These are phyloP conservation scores for Petunia axillaris DNA, from an alignment of 257 asterid species.

Conservation along the genomic window DNA sequence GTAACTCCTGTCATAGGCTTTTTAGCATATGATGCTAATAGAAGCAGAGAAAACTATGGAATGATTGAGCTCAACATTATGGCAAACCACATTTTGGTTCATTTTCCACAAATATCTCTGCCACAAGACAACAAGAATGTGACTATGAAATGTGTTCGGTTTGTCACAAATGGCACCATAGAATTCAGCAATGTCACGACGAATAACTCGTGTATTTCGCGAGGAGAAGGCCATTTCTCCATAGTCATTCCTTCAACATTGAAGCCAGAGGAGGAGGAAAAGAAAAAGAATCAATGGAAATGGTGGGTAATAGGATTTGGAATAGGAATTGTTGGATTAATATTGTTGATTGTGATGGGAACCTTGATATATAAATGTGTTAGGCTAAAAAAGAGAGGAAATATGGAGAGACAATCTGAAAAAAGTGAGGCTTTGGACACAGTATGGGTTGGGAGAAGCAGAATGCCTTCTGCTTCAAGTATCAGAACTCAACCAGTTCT, in stretches of 20 bases:
- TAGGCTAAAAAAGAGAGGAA: constrained; percentile 36
- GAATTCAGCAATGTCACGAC: constrained; percentile 52
- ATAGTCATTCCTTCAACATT: constrained; percentile 49
- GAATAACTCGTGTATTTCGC: constrained; percentile 43
- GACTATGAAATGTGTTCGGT: constrained; percentile 54
- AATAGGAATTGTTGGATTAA: constrained; percentile 50
- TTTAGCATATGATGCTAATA: constrained; percentile 52
- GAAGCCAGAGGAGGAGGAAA: background rate
- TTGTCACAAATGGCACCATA: constrained; percentile 46
- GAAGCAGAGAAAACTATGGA: constrained; percentile 23
- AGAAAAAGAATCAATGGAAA: constrained; percentile 33
- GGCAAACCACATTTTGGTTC: constrained; percentile 47
- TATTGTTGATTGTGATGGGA: constrained; percentile 38
- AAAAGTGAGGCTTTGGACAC: constrained; percentile 62
- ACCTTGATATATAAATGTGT: constrained; percentile 34
- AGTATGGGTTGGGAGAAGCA: constrained; percentile 76
- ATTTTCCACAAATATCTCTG: constrained; percentile 40
- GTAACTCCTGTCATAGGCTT: constrained; percentile 78
- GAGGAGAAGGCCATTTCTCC: constrained; percentile 67
- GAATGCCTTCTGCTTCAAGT: constrained; percentile 77
- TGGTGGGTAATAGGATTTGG: constrained; percentile 70
- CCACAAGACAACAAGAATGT: background rate
- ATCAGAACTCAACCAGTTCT: constrained; percentile 82
- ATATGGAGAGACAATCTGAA: constrained; percentile 70
- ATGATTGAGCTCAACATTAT: constrained; percentile 38